These are phyloP conservation scores for Haplographium delicatum DNA, from an alignment of 495 filamentous ascomycete species.

Conservation along the genomic window DNA sequence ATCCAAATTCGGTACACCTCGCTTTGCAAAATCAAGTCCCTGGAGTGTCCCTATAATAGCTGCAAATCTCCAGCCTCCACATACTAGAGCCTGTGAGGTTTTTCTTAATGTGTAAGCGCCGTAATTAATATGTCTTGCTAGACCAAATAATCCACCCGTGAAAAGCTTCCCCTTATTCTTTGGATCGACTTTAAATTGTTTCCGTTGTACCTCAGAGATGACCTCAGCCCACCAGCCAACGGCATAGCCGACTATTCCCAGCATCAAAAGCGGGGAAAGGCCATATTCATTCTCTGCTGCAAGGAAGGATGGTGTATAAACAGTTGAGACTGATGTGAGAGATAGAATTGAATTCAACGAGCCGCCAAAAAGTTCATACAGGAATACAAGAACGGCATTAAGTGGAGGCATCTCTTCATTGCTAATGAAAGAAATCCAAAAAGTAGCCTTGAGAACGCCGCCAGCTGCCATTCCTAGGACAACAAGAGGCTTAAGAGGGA, in stretches of 20 bases:
- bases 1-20: conserved; percentile 44
- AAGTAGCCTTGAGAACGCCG: conserved; percentile 45
- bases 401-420: conserved; percentile 38
- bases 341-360: conserved; percentile 40
- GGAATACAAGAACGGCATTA: conserved; percentile 30
- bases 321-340: conserved; percentile 34
- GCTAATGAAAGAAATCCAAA: conserved; percentile 34
- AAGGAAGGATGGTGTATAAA: conserved; percentile 8
- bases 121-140: conserved; percentile 57
- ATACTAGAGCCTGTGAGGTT: conserved; percentile 43
- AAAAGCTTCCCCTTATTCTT: conserved; percentile 51
- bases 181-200: conserved; percentile 45
- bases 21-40: conserved; percentile 38
- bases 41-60: conserved; percentile 33
- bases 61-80: conserved; percentile 38
- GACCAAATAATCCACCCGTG: conserved; percentile 43
- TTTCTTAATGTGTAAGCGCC: conserved; percentile 53
- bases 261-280: conserved; percentile 25
- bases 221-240: conserved; percentile 45
- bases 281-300: not conserved
- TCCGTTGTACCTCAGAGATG: conserved; percentile 46
- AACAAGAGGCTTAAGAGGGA: conserved; percentile 36
- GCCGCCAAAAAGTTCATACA: conserved; percentile 46
- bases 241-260: conserved; percentile 40
- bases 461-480: conserved; percentile 46